Conservation (phyloP, 176 grass and related monocot genomes). For the Triticum turgidum region DNA sequence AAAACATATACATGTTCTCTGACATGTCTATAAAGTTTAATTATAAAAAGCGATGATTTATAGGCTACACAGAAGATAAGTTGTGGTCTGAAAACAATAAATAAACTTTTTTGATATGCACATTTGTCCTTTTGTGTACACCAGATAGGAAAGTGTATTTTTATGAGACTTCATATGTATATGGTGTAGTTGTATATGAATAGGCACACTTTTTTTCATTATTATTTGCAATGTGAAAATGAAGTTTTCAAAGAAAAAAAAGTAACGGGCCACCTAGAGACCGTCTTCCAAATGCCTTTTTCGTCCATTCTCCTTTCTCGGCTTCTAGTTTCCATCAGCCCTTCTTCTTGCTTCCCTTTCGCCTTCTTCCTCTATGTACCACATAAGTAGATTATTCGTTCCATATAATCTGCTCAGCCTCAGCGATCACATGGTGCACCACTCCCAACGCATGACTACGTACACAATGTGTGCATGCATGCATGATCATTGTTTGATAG, state of each 20-base stretch:
- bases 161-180: neutral
- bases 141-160: neutral
- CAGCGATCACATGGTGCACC: slow-evolving; percentile 6
- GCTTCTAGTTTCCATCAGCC: neutral
- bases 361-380: neutral
- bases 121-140: no score
- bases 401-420: neutral
- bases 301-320: neutral
- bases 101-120: no score
- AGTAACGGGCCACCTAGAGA: neutral
- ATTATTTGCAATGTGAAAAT: neutral
- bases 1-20: no score
- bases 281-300: neutral
- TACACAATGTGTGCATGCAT: slow-evolving; percentile 23
- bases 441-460: slow-evolving; percentile 34
- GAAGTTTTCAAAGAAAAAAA: neutral
- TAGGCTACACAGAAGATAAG: no score
- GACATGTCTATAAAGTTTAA: no score
- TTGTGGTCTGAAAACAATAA: no score
- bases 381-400: neutral
- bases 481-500: slow-evolving; percentile 24
- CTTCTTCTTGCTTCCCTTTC: neutral
- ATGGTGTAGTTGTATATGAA: neutral
- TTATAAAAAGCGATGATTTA: no score
- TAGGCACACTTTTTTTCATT: neutral